These are phyloP conservation scores for Biancaea sappan DNA, from an alignment of 306 rosid genomes.

Conservation along the genomic window DNA sequence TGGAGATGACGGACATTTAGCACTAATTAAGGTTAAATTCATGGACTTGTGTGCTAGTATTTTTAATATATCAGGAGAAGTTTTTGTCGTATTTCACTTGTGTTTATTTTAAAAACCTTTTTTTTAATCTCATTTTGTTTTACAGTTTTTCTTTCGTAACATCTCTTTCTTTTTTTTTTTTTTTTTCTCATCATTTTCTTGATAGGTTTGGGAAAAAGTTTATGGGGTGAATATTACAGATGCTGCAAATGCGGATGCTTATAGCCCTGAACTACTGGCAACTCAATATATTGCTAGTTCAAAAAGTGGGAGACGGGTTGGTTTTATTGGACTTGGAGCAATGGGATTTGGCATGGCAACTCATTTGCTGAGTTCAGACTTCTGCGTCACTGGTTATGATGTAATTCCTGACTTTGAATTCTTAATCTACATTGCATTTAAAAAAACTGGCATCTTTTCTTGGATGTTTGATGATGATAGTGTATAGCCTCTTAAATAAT, in stretches of 20 bases:
- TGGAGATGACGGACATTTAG: constrained; percentile 46
- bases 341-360: constrained; percentile 99
- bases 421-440: constrained; percentile 26
- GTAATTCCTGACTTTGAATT: constrained; percentile 56
- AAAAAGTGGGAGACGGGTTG: constrained; percentile 58
- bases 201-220: constrained; percentile 71
- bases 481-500: constrained; percentile 14
- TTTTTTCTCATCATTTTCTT: constrained; percentile 25
- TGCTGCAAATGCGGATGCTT: constrained; percentile 72
- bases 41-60: constrained; percentile 24
- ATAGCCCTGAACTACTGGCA: constrained; percentile 73
- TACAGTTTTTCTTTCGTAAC: constrained; percentile 11
- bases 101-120: neutral
- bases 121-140: too few species aligned
- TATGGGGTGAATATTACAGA: constrained; percentile 72
- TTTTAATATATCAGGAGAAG: constrained; percentile 27
- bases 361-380: constrained; percentile 72
- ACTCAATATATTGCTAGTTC: constrained; percentile 52
- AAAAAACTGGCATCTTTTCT: constrained; percentile 9
- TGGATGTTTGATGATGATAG: constrained; percentile 13
- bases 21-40: constrained; percentile 63
- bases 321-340: constrained; percentile 97
- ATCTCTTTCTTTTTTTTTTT: neutral
- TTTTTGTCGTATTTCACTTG: neutral
- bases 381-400: constrained; percentile 79